Evolutionary conservation across 768 basidiomycete genomes (phyloP), one percentile per base, ranked within the genome.

Genomic region (Austroboletus eburneus): DNA sequence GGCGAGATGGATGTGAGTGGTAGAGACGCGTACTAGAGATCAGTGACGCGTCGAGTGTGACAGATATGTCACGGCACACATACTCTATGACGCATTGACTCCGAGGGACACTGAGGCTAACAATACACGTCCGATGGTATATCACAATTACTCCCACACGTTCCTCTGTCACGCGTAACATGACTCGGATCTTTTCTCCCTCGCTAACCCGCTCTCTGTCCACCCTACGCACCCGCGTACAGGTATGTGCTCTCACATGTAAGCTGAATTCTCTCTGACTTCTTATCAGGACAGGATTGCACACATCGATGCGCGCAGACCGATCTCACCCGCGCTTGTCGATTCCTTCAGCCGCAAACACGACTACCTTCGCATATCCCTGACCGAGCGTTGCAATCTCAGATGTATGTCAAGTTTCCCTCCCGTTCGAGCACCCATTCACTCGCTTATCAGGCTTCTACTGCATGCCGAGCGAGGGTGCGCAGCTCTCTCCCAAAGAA

Each of bases 351-450:
- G 70, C 24, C 74, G 89, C 18, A 72, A 70, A 45, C 91, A 93
- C 63, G 81, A 89, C 62, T 94, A 94, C 64, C 75, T 94, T n/a
- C 80, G 91, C 25, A 91, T 93, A 43, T 88, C 86, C 2, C 69
- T 93, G 29, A 92, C 91, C 0, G 91, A 93, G 64, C 73, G 79
- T 49, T 94, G 91, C 67, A 94, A 93, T 69, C 70, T 94, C 46
- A 78, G 91, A 67, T 93, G 91, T 87, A 51, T 32, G 71, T 62
- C 29, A 5, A 6, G 5, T 6, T 12, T 27, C 12, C 33, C 9
- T 45, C 29, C 20, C 5, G 20, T 37, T 35, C 1, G 35, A 22
- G 29, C 35, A 5, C 17, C n/a, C 17, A 36, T 37, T 50, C 40
- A 35, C 30, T 9, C 24, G 3, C 1, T 39, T 38, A 35, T 20